Conservation (phyloP, 2,329 filamentous ascomycete species). For the Aspergillus fumigatiaffinis region DNA sequence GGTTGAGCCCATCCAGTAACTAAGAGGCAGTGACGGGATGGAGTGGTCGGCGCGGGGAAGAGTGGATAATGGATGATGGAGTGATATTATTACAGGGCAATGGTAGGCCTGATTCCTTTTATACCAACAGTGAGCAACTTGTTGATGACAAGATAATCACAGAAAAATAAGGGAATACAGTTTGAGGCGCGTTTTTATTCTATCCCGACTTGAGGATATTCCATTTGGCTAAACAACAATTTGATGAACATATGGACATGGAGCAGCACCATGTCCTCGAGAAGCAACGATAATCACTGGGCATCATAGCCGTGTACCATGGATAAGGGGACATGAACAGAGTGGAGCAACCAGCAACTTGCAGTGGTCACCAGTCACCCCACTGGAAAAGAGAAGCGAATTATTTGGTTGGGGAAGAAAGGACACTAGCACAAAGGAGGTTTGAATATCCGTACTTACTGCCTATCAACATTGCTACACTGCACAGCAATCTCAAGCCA, state of each 20-base stretch:
- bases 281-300: background rate
- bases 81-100: background rate
- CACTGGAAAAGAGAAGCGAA: background rate
- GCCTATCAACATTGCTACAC: background rate
- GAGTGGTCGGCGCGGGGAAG: background rate
- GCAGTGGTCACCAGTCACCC: background rate
- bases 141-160: background rate
- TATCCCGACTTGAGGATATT: background rate
- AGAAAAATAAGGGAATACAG: background rate
- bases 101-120: background rate
- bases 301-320: slow-evolving; percentile 12
- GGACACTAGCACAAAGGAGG: slow-evolving; percentile 5
- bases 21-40: background rate
- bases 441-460: background rate
- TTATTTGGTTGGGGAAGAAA: slow-evolving; percentile 4
- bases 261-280: background rate
- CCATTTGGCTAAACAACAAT: background rate
- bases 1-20: background rate
- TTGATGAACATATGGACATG: background rate
- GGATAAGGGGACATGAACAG: slow-evolving; percentile 7
- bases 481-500: background rate
- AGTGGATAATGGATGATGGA: background rate
- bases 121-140: background rate
- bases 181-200: background rate
- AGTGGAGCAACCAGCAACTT: slow-evolving; percentile 7